These are phyloP conservation scores for Avena eriantha DNA, from an alignment of 176 grass and related monocot species.

Conservation along the genomic window DNA sequence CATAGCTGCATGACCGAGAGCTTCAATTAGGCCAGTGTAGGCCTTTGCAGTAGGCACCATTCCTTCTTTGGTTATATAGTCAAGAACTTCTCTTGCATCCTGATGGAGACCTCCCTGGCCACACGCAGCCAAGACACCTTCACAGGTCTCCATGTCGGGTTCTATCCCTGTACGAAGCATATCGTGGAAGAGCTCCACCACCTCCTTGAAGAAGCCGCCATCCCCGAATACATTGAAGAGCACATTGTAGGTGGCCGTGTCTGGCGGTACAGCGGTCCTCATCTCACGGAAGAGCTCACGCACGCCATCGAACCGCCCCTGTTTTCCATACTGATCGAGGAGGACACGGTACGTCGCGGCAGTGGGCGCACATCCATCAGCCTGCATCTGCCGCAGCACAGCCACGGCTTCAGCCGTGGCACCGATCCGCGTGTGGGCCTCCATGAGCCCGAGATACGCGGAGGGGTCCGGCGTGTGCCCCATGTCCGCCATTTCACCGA, in stretches of 20 bases:
- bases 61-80: constrained; percentile 70
- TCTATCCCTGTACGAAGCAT: constrained; percentile 73
- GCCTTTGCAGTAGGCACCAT: constrained; percentile 84
- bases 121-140: constrained; percentile 82
- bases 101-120: constrained; percentile 89
- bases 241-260: constrained; percentile 92
- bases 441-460: constrained; percentile 84
- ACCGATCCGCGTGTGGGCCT: constrained; percentile 71
- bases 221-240: constrained; percentile 81
- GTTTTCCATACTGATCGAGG: constrained; percentile 78
- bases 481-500: constrained; percentile 63
- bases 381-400: constrained; percentile 88
- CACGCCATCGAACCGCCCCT: constrained; percentile 81
- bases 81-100: constrained; percentile 85
- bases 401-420: constrained; percentile 64
- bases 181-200: constrained; percentile 82
- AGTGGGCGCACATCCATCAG: constrained; percentile 70
- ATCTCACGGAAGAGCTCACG: constrained; percentile 89
- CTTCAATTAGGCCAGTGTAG: constrained; percentile 91
- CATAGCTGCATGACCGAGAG: constrained; percentile 75
- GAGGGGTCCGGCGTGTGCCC: constrained; percentile 67
- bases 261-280: constrained; percentile 73
- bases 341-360: constrained; percentile 83
- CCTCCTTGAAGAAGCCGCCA: constrained; percentile 96
- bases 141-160: constrained; percentile 90